Percentiles rank a stretch among this genome's conserved stretches.
Conservation (phyloP, 2,329 filamentous ascomycete species). For the Cyphellophora attinorum region DNA sequence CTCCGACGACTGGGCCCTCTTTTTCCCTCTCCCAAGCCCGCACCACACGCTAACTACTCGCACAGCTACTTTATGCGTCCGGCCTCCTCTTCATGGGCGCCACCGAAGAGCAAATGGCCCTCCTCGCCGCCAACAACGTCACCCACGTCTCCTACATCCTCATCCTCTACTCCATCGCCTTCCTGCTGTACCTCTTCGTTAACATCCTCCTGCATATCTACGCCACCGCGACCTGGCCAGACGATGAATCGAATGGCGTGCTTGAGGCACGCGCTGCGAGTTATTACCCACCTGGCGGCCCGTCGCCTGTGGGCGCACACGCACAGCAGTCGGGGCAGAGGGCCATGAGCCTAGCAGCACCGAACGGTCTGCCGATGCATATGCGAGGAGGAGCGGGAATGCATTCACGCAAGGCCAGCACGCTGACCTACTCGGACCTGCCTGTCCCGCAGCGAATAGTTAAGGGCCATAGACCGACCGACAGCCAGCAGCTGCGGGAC, state of each 20-base stretch:
- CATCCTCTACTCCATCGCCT: conserved; percentile 82
- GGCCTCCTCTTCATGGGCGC: conserved; percentile 97
- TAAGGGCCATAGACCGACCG: conserved; percentile 13
- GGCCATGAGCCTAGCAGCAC: too few species aligned
- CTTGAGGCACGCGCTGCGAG: not conserved
- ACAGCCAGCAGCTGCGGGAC: conserved; percentile 53
- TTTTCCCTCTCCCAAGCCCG: conserved; percentile 3
- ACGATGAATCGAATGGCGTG: conserved; percentile 20
- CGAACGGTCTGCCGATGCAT: not conserved
- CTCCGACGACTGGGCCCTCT: conserved; percentile 11
- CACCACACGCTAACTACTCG: conserved; percentile 20
- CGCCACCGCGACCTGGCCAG: conserved; percentile 50
- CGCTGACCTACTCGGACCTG: conserved; percentile 1
- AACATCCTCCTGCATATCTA: conserved; percentile 81
- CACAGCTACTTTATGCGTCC: conserved; percentile 74
- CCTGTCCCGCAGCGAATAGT: conserved; percentile 9
- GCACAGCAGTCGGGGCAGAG: too few species aligned
- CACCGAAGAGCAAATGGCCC: conserved; percentile 87
- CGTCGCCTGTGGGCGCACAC: conserved; percentile 9
- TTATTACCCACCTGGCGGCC: conserved; percentile 1
- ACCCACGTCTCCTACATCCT: conserved; percentile 88
- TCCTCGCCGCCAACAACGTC: conserved; percentile 64
- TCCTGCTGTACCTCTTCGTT: conserved; percentile 81
- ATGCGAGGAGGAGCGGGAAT: conserved; percentile 12
- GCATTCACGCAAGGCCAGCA: conserved; percentile 19